Percentiles rank a stretch among this genome's conserved stretches.
Evolutionary conservation across 768 basidiomycete genomes (phyloP).

Genomic region (Phanerochaete carnosa): DNA sequence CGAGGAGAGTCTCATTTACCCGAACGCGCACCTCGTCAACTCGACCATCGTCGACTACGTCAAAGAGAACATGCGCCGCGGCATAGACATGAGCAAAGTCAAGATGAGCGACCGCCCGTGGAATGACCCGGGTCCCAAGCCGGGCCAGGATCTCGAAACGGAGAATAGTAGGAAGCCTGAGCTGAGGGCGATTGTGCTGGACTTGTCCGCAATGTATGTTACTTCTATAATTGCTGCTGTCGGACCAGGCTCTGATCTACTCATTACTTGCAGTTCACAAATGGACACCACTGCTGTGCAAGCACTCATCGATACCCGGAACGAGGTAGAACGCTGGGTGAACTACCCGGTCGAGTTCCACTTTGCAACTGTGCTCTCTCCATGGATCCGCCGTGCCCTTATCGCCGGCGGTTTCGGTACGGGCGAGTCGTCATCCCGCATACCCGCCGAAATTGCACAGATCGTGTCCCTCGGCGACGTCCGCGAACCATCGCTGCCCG

Average conservation of each 20-base stretch:
- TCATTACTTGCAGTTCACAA: constrained; percentile 52
- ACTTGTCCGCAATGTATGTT: constrained; percentile 79
- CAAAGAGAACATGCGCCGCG: constrained; percentile 71
- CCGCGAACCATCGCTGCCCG: constrained; percentile 20
- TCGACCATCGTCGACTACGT: constrained; percentile 77
- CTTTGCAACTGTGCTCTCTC: constrained; percentile 87
- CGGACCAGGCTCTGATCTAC: neutral
- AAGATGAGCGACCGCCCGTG: constrained; percentile 77
- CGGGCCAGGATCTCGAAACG: constrained; percentile 45
- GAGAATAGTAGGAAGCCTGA: constrained; percentile 56
- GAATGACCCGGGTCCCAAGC: constrained; percentile 85
- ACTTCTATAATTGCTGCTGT: neutral
- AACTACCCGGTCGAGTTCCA: constrained; percentile 87
- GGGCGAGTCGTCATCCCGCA: constrained; percentile 42
- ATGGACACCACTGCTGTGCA: constrained; percentile 93
- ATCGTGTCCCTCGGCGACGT: constrained; percentile 56
- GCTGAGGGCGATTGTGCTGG: constrained; percentile 85
- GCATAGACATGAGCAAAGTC: constrained; percentile 66
- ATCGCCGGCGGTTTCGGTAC: constrained; percentile 89
- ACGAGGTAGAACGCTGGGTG: constrained; percentile 85
- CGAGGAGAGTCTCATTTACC: constrained; percentile 87
- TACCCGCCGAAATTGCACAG: constrained; percentile 64
- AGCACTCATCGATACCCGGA: constrained; percentile 84
- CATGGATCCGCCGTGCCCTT: constrained; percentile 90
- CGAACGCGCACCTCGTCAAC: constrained; percentile 70